phyloP scores from a whole-genome alignment of 371 early-diverging fungal species.

The Apophysomyces variabilis region DNA sequence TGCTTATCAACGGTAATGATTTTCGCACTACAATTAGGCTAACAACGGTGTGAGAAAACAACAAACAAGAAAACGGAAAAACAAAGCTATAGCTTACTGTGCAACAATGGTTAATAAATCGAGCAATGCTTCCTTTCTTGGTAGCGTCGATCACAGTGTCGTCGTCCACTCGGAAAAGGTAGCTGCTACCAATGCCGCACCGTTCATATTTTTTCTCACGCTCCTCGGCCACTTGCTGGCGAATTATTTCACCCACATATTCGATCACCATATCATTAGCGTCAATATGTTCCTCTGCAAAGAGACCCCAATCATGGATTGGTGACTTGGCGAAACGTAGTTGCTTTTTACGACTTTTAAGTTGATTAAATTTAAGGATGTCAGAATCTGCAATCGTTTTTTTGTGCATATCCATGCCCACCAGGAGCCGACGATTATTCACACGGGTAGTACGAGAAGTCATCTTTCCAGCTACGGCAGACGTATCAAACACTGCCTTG shows the following conservation, averaged over 20 bases:
- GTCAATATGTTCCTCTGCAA: conserved; percentile 90
- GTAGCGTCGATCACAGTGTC: conserved; percentile 99
- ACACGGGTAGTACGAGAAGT: conserved; percentile 63
- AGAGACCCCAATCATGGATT: conserved; percentile 98
- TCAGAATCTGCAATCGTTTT: conserved; percentile 62
- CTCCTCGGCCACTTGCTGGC: conserved; percentile 94
- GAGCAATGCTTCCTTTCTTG: conserved; percentile 94
- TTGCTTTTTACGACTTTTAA: conserved; percentile 87
- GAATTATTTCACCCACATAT: conserved; percentile 98
- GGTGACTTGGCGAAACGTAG: conserved; percentile 87
- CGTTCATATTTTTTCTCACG: conserved; percentile 93
- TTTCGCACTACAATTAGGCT: conserved; percentile 98
- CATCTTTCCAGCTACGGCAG: conserved; percentile 43
- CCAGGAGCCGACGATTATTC: conserved; percentile 66
- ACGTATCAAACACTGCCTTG: conserved; percentile 45
- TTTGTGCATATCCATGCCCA: conserved; percentile 56
- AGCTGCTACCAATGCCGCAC: conserved; percentile 91
- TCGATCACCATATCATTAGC: conserved; percentile 96
- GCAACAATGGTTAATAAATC: conserved; percentile 99
- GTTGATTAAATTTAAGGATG: conserved; percentile 85
- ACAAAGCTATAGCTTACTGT: conserved; percentile 59
- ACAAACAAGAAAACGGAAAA: background rate
- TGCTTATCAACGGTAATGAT: conserved; percentile 86
- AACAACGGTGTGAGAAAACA: conserved; percentile 16
- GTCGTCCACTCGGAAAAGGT: conserved; percentile 96